Conservation (phyloP, 208 protist genomes). For the Trypanosoma avium region DNA sequence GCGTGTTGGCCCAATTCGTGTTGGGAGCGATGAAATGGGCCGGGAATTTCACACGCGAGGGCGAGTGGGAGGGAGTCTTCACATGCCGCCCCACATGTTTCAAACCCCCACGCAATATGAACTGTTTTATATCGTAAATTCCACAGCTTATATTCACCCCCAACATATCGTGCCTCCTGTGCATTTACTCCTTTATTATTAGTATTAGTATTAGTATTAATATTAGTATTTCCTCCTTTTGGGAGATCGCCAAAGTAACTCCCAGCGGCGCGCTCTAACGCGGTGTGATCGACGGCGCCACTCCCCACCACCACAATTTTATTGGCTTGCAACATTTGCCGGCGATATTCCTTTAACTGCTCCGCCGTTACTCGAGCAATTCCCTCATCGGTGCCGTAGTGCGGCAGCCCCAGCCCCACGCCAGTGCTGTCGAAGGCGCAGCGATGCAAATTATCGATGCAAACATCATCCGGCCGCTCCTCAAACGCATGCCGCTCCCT, state of each 20-base stretch:
- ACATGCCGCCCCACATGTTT: conserved; percentile 84
- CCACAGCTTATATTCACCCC: conserved; percentile 87
- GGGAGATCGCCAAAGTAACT: conserved; percentile 89
- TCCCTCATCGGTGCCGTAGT: conserved; percentile 95
- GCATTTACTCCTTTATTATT: not conserved
- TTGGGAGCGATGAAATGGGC: conserved; percentile 86
- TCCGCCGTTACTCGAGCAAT: conserved; percentile 82
- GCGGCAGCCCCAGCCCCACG: conserved; percentile 91
- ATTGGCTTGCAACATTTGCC: conserved; percentile 86
- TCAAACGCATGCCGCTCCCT: conserved; percentile 94
- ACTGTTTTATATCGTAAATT: conserved; percentile 88
- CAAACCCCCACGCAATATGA: conserved; percentile 87
- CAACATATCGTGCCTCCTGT: conserved; percentile 72
- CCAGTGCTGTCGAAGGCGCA: conserved; percentile 90
- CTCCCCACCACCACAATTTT: conserved; percentile 95
- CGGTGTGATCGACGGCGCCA: conserved; percentile 95
- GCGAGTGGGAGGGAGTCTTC: conserved; percentile 84
- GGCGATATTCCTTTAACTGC: conserved; percentile 82
- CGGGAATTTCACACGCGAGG: conserved; percentile 86
- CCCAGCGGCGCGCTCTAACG: conserved; percentile 89
- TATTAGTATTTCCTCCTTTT: conserved; percentile 21
- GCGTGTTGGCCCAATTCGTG: conserved; percentile 87
- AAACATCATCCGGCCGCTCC: conserved; percentile 91
- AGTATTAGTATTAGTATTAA: not conserved
- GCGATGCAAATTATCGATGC: conserved; percentile 96